Percentiles rank a stretch among this genome's conserved stretches.
Conservation (phyloP, 139 green algal species). For the Choricystis sp. region DNA sequence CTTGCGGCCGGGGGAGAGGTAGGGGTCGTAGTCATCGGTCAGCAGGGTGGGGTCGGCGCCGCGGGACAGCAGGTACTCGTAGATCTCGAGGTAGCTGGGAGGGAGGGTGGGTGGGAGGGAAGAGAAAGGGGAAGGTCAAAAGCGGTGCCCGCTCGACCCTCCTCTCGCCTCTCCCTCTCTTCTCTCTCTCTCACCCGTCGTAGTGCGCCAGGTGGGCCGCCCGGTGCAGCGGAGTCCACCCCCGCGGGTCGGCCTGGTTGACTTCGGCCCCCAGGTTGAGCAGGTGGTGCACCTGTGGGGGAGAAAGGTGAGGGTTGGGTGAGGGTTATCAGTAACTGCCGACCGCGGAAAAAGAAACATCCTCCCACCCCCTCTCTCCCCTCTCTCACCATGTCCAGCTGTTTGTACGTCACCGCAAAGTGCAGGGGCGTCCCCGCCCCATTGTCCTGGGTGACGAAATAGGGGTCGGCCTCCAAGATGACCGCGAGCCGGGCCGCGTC, state of each 20-base stretch:
- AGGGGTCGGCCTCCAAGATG: conserved; percentile 75
- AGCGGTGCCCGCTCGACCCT: not conserved
- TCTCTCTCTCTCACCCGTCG: conserved; percentile 28
- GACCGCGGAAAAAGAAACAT: not conserved
- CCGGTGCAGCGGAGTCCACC: conserved; percentile 78
- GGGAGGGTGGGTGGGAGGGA: not conserved
- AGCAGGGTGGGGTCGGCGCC: conserved; percentile 68
- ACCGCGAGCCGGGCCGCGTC: conserved; percentile 65
- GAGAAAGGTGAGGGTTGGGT: not conserved
- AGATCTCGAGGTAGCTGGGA: conserved; percentile 69
- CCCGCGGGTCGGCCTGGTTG: conserved; percentile 60
- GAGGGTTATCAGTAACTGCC: not conserved
- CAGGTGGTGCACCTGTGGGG: conserved; percentile 69
- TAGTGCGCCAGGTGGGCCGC: conserved; percentile 77
- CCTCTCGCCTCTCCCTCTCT: not conserved
- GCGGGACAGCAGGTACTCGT: conserved; percentile 83
- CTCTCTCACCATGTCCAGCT: conserved; percentile 75
- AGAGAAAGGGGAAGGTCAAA: not conserved
- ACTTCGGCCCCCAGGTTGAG: conserved; percentile 67
- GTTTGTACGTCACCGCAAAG: conserved; percentile 81
- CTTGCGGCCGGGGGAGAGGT: conserved; percentile 71
- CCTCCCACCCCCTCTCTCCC: not conserved
- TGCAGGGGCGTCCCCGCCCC: conserved; percentile 75
- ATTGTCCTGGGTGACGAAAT: conserved; percentile 86
- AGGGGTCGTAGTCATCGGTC: conserved; percentile 68